Percentiles rank a stretch among this genome's conserved stretches.
These are phyloP conservation scores for Thraustochytrium striatum DNA, from an alignment of 352 stramenopile species.

Conservation along the genomic window DNA sequence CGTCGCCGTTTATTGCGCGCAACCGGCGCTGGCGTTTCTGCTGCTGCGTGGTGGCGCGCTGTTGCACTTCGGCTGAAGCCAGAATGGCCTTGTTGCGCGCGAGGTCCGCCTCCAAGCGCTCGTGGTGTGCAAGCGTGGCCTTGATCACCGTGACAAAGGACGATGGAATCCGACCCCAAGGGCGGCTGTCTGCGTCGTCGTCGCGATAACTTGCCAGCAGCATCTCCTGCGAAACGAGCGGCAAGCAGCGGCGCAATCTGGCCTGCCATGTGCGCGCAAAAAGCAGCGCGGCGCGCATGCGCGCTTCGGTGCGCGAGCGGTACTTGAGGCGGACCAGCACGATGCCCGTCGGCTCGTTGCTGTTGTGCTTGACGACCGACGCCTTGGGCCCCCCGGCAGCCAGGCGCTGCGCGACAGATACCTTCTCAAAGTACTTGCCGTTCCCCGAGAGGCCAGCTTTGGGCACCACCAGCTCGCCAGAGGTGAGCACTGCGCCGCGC, in stretches of 20 bases:
- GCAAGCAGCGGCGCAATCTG: background rate
- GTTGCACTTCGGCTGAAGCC: background rate
- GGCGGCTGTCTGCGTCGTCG: background rate
- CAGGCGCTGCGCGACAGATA: conserved; percentile 28
- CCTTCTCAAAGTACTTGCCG: conserved; percentile 45
- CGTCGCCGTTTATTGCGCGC: background rate
- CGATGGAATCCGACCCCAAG: conserved; percentile 16
- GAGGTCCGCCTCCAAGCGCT: background rate
- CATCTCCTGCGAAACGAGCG: conserved; percentile 16
- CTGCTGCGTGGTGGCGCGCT: conserved; percentile 26
- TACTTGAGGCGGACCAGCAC: conserved; percentile 39
- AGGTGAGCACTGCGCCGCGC: conserved; percentile 26
- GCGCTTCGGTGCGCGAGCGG: background rate
- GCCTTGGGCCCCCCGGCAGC: background rate
- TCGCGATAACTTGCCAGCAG: background rate
- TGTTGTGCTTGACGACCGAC: background rate
- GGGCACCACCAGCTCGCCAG: conserved; percentile 28
- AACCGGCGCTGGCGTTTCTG: background rate
- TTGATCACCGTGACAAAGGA: conserved; percentile 3
- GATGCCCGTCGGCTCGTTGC: background rate
- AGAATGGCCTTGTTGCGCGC: background rate
- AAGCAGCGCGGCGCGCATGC: background rate
- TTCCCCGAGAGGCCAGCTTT: background rate
- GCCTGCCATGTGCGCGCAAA: conserved; percentile 43
- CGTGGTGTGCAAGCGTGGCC: background rate